Percentiles rank a stretch among this genome's conserved stretches.
These are phyloP conservation scores for Rhodomyrtus psidioides DNA, from an alignment of 441 rosid species.

Conservation along the genomic window DNA sequence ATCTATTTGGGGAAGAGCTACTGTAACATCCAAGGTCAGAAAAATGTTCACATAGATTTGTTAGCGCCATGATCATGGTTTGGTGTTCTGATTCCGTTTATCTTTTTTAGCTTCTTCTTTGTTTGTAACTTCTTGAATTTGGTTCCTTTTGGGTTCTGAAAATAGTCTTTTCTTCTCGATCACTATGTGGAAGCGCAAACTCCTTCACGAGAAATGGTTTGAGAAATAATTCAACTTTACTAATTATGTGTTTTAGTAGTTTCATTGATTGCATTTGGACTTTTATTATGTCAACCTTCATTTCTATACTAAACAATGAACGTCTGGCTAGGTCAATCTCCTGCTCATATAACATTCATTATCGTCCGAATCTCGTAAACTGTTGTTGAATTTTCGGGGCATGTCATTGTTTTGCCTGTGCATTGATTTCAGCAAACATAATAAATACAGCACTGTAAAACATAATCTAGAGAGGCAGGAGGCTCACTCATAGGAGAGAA, in stretches of 20 bases:
- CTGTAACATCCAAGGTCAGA: background rate
- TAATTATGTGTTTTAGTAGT: background rate
- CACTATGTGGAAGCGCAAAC: background rate
- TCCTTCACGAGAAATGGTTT: background rate
- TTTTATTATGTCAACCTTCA: background rate
- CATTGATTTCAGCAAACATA: background rate
- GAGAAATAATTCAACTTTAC: background rate
- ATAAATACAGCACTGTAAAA: background rate
- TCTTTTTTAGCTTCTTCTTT: background rate
- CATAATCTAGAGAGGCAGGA: background rate
- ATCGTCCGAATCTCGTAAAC: background rate
- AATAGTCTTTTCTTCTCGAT: background rate
- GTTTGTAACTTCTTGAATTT: background rate
- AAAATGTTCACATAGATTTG: background rate
- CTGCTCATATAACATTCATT: background rate
- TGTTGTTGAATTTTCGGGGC: background rate
- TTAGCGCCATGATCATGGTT: background rate
- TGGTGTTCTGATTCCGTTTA: background rate
- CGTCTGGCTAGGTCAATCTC: background rate
- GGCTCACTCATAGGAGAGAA: background rate
- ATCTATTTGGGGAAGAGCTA: background rate
- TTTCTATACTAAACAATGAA: background rate
- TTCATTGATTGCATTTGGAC: background rate
- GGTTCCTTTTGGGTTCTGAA: background rate
- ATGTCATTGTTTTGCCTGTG: background rate